Conservation (phyloP, 2,329 filamentous ascomycete genomes). For the Grosmannia serpens region DNA sequence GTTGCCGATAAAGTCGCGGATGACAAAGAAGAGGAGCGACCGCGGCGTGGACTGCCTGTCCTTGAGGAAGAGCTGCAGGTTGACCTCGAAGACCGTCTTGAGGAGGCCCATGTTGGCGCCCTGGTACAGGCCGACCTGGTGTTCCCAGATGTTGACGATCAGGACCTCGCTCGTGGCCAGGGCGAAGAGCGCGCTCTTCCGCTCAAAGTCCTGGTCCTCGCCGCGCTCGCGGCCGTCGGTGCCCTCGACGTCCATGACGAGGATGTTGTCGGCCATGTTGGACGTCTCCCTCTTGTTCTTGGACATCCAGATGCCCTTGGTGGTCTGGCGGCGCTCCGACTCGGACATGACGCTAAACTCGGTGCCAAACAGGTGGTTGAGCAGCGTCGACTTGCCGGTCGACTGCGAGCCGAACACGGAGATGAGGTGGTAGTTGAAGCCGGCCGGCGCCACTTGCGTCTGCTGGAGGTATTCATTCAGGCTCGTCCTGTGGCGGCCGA, state of each 20-base stretch:
- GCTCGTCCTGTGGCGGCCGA: slow-evolving; percentile 43
- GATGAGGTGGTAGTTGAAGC: slow-evolving; percentile 99
- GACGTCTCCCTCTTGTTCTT: slow-evolving; percentile 68
- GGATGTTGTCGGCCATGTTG: slow-evolving; percentile 89
- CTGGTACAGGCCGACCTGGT: slow-evolving; percentile 95
- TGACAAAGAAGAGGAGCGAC: slow-evolving; percentile 95
- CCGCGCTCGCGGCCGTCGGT: slow-evolving; percentile 93
- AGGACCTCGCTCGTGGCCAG: slow-evolving; percentile 95
- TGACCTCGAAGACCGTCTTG: slow-evolving; percentile 99
- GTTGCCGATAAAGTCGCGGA: slow-evolving; percentile 88
- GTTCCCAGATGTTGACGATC: slow-evolving; percentile 98
- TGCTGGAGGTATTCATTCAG: slow-evolving; percentile 71
- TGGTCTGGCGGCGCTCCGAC: slow-evolving; percentile 85
- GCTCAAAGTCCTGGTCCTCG: slow-evolving; percentile 97
- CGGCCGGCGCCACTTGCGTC: slow-evolving; percentile 71
- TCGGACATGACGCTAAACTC: slow-evolving; percentile 98
- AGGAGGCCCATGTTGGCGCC: slow-evolving; percentile 97
- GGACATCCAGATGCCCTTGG: slow-evolving; percentile 99
- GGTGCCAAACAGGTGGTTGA: slow-evolving; percentile 93
- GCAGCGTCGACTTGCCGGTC: slow-evolving; percentile 91
- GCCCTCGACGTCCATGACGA: slow-evolving; percentile 98
- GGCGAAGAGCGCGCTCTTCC: slow-evolving; percentile 94
- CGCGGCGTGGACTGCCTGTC: slow-evolving; percentile 84
- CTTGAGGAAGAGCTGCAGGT: slow-evolving; percentile 91
- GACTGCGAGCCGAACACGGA: slow-evolving; percentile 98